phyloP scores from a whole-genome alignment of 2,329 filamentous ascomycete species.

The Colletotrichum incanum region DNA sequence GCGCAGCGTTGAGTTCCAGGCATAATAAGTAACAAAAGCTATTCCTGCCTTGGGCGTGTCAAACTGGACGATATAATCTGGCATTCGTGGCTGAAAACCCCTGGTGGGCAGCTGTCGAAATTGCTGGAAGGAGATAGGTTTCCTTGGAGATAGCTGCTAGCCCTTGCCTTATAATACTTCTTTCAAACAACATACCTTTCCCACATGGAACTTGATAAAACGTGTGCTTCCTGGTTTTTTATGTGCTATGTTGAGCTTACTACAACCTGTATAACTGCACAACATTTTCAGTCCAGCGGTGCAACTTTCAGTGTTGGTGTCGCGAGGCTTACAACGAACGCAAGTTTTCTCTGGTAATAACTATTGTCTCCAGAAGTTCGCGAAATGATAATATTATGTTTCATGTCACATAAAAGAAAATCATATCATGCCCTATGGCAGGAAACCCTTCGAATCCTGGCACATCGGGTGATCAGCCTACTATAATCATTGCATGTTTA shows the following conservation, averaged over 20 bases:
- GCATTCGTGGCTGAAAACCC: constrained; percentile 14
- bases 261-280: neutral
- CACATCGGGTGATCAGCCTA: too few species aligned
- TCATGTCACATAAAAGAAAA: neutral
- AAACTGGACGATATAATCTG: neutral
- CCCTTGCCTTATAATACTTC: neutral
- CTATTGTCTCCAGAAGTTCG: neutral
- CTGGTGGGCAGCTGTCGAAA: constrained; percentile 19
- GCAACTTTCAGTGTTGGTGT: neutral
- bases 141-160: neutral
- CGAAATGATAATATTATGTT: too few species aligned
- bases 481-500: too few species aligned
- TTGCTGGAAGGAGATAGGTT: too few species aligned
- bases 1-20: constrained; percentile 25
- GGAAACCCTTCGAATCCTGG: too few species aligned
- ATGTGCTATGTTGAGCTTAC: neutral
- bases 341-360: neutral
- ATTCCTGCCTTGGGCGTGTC: neutral
- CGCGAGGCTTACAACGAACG: too few species aligned
- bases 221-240: neutral
- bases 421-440: neutral
- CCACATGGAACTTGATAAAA: neutral
- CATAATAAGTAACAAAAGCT: neutral
- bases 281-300: neutral
- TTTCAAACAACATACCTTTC: neutral